Evolutionary conservation across 306 rosid species (phyloP).

Genomic region (Acacia confusa): DNA sequence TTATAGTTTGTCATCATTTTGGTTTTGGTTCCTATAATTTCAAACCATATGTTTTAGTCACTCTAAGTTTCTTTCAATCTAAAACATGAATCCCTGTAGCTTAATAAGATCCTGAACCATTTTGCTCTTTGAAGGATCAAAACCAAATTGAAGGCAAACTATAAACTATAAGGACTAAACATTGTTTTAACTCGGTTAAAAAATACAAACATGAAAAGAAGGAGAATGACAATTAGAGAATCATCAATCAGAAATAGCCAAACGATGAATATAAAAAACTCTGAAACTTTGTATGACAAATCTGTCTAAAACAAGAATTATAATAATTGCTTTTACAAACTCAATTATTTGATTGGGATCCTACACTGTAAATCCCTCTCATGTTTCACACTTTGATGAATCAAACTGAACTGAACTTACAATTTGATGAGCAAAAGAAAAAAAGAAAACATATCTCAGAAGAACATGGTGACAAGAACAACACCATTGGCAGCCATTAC

Average conservation of each 20-base stretch:
- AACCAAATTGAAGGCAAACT: too few relatives aligned
- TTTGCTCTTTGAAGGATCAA: too few relatives aligned
- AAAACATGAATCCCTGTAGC: too few relatives aligned
- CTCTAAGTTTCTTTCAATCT: too few relatives aligned
- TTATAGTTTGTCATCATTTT: too few relatives aligned
- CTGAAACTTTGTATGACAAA: conserved; percentile 28
- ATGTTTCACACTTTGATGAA: conserved; percentile 54
- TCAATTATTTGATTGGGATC: conserved; percentile 57
- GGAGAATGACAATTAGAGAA: background rate
- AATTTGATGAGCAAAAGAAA: conserved; percentile 33
- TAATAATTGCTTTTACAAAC: conserved; percentile 40
- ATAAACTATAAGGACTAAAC: too few relatives aligned
- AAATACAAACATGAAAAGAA: background rate
- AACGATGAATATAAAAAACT: conserved; percentile 15
- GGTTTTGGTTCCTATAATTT: too few relatives aligned
- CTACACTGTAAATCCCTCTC: conserved; percentile 47
- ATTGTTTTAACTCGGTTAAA: background rate
- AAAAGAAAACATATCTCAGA: conserved; percentile 42
- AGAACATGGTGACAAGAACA: conserved; percentile 36
- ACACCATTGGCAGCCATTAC: conserved; percentile 60
- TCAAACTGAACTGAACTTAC: conserved; percentile 59
- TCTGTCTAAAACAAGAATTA: conserved; percentile 34
- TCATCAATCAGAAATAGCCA: background rate
- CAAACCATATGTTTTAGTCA: too few relatives aligned
- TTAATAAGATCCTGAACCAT: too few relatives aligned